A percentile compares a stretch with the other conserved stretches of the same genome.
phyloP scores from a whole-genome alignment of 768 basidiomycete genomes.

The Fomitopsis serialis region DNA sequence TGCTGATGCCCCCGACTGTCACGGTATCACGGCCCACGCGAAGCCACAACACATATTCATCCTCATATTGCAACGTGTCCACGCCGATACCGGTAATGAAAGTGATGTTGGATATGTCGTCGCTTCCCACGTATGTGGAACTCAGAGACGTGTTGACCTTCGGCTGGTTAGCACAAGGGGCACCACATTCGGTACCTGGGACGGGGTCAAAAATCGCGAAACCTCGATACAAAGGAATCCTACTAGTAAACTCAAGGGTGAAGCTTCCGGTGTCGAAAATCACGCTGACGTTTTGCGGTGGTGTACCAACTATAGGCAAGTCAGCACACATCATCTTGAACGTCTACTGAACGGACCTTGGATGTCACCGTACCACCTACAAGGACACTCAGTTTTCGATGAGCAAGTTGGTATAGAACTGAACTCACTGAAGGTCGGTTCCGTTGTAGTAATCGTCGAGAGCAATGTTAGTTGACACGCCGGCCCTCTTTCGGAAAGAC shows the following conservation, averaged over 20 bases:
- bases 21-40: conserved; percentile 44
- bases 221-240: conserved; percentile 3
- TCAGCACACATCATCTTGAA: too few relatives aligned
- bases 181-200: conserved; percentile 42
- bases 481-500: too few relatives aligned
- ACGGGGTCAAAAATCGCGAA: background rate
- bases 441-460: too few relatives aligned
- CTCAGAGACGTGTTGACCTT: conserved; percentile 44
- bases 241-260: conserved; percentile 44
- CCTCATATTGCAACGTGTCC: conserved; percentile 41
- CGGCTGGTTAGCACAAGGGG: conserved; percentile 38
- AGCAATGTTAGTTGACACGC: too few relatives aligned
- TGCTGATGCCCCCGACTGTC: conserved; percentile 39
- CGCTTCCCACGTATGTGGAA: conserved; percentile 44
- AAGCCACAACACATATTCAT: conserved; percentile 43
- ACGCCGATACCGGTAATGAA: conserved; percentile 51
- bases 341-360: too few relatives aligned
- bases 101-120: conserved; percentile 36
- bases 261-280: conserved; percentile 56
- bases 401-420: too few relatives aligned
- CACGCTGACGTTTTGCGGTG: conserved; percentile 41
- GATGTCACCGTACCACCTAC: too few relatives aligned
- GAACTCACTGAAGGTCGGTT: too few relatives aligned
- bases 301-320: conserved; percentile 53
- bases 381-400: too few relatives aligned